Base-by-base conservation (phyloP, 768 basidiomycete species). In the Leucocoprinus sp. region DNA sequence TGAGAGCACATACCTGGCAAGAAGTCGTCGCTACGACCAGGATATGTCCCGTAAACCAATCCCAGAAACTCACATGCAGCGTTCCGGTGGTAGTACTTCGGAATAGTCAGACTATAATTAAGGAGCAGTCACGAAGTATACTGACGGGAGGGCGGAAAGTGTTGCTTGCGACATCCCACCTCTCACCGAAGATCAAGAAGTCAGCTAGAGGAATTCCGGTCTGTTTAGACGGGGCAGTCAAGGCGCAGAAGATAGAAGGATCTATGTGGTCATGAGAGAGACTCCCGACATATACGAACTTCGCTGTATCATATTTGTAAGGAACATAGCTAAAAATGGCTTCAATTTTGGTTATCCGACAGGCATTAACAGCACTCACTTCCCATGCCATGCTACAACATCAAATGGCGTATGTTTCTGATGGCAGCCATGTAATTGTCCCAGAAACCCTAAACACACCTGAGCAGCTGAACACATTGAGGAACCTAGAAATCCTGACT, bases 341-440 rank as follows among this genome's bases (percentile, higher is more conserved):
- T 31, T 31, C 14, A 12, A 39, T 34, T 21, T 7, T 4, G 15
- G 12, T 34, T 17, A 38, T 11, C 7, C 8, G 18, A 37, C n/a
- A 6, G 12, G 6, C 9, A 35, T 5, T 17, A 26, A 27, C 11
- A 15, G 21, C 27, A 62, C 75, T 42, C 57, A 79, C 78, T 78
- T 82, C 60, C 79, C 79, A 40, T 76, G 73, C 80, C 79, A 82
- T 1, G 80, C 80, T 21, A 83, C 81, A 31, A 83, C 80, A 55
- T 84, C 82, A 58, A 83, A 84, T 0, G 81, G 81, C 1, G 81
- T 80, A 58, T 81, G 76, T 35, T 76, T 70, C 50, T 82, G 78
- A 31, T 64, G 60, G 52, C 76, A 78, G 19, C 61, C 57, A 55
- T 75, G 75, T 7, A 78, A 57, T 57, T 76, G 63, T 14, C n/a